Base-by-base conservation (phyloP, 2,329 filamentous ascomycete species). In the Zymoseptoria pseudotritici region DNA sequence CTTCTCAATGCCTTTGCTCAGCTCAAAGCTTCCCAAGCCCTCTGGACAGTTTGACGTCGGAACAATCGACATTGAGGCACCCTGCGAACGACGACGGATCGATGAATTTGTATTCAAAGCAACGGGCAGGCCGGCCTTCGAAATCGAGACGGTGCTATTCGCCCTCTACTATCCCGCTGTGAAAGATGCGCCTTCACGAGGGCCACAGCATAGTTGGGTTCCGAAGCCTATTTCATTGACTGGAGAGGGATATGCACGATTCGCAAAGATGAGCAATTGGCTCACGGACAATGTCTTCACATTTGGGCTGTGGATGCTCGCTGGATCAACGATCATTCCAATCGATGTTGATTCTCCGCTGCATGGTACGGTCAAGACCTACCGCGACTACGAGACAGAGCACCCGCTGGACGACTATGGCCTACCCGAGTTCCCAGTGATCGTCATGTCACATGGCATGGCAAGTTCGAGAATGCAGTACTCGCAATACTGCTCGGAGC, bases 401-500 rank as follows among this genome's bases (percentile, higher is more conserved):
- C 62, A 67, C n/a, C 67, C 65, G 7, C 29, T 63, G 24, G 72
- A 73, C 54, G 65, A 69, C 26, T 69, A 70, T 55, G 68, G 69
- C 10, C 61, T 71, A 9, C 70, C 70, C 0, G 65, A 62, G 17
- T 72, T 78, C 26, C 77, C 78, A 0, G 72, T 77, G 52, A 72
- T 79, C 11, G 72, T 80, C 5, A 79, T 80, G 62, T 77, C 74
- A 3, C 78, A 80, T 63, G 78, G 77, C 5, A 78, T 78, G 75
- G 77, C 77, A 3, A 74, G 75, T 2, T 74, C 74, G 66, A 72
- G 75, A 36, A 78, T 77, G 53, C 73, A 71, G 63, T 80, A 80
- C 64, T 76, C 77, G 19, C 75, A 78, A 55, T 78, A 76, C 61
- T 73, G 77, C 17, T 77, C 75, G 11, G 77, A 77, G 58, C 72